A percentile compares a stretch with the other conserved stretches of the same genome.
phyloP scores from a whole-genome alignment of 352 stramenopile species.

The Phytopythium cucurbitacearum region DNA sequence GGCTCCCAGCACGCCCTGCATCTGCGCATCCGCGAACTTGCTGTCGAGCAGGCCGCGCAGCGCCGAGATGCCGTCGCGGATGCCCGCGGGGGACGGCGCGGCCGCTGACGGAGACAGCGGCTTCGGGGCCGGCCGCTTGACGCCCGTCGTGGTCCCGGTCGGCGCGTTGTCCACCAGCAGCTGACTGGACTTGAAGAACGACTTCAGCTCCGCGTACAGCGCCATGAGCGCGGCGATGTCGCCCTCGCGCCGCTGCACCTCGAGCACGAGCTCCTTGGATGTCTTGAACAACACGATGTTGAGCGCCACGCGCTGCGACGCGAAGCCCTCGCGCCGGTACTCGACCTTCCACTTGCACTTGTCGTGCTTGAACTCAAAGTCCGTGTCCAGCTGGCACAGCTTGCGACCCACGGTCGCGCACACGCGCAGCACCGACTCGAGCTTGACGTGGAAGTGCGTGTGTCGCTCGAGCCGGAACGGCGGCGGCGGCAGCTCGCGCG shows the following conservation, averaged over 20 bases:
- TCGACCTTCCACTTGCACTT: conserved; percentile 90
- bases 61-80: conserved; percentile 49
- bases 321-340: conserved; percentile 45
- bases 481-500: conserved; percentile 60
- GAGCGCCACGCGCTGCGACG: conserved; percentile 53
- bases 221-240: conserved; percentile 83
- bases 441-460: conserved; percentile 87
- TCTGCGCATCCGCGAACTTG: conserved; percentile 73
- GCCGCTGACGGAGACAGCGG: conserved; percentile 39
- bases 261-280: conserved; percentile 68
- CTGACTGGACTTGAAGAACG: conserved; percentile 70
- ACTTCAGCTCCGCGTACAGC: conserved; percentile 72
- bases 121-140: conserved; percentile 72
- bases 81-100: conserved; percentile 33
- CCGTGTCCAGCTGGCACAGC: conserved; percentile 79
- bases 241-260: conserved; percentile 69
- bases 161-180: conserved; percentile 59
- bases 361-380: conserved; percentile 79
- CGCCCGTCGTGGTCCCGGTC: conserved; percentile 16
- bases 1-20: conserved; percentile 75
- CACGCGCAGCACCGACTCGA: conserved; percentile 67
- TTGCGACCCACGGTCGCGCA: conserved; percentile 74
- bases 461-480: conserved; percentile 84
- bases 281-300: conserved; percentile 82
- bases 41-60: conserved; percentile 72